phyloP scores from a whole-genome alignment of 75 land plant species.

The Cunninghamia lanceolata region DNA sequence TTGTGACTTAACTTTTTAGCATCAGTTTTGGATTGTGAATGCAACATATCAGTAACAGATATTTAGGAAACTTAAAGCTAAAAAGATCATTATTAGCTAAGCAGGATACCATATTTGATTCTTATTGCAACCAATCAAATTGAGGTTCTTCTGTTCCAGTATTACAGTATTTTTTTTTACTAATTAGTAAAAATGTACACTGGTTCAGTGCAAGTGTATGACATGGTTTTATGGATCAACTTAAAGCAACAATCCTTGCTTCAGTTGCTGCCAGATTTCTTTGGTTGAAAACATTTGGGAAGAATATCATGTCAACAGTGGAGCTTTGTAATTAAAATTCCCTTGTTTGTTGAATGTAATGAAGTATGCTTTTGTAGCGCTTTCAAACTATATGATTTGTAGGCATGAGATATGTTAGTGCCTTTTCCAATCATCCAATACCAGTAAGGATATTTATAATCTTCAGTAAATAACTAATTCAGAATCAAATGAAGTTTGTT shows the following conservation, averaged over 20 bases:
- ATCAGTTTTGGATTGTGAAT: too few relatives aligned
- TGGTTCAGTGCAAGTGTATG: neutral
- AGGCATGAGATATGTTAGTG: neutral
- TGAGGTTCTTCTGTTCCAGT: too few relatives aligned
- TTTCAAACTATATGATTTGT: too few relatives aligned
- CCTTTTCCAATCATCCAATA: neutral
- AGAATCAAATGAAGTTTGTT: neutral
- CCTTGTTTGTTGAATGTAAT: too few relatives aligned
- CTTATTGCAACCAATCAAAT: too few relatives aligned
- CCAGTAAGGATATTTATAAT: neutral
- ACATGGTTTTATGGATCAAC: neutral
- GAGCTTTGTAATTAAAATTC: neutral
- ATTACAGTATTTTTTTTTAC: too few relatives aligned
- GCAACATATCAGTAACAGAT: too few relatives aligned
- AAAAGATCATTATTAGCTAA: too few relatives aligned
- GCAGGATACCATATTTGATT: too few relatives aligned
- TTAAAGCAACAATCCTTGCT: constrained; percentile 7
- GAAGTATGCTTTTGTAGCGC: neutral
- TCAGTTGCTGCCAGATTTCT: too few relatives aligned
- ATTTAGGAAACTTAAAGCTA: too few relatives aligned
- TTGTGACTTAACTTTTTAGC: too few relatives aligned
- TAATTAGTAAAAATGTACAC: neutral
- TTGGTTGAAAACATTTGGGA: neutral
- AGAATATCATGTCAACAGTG: neutral
- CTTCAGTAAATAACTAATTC: neutral